phyloP scores from a whole-genome alignment of 176 grass and related monocot genomes.

The Lolium multiflorum region DNA sequence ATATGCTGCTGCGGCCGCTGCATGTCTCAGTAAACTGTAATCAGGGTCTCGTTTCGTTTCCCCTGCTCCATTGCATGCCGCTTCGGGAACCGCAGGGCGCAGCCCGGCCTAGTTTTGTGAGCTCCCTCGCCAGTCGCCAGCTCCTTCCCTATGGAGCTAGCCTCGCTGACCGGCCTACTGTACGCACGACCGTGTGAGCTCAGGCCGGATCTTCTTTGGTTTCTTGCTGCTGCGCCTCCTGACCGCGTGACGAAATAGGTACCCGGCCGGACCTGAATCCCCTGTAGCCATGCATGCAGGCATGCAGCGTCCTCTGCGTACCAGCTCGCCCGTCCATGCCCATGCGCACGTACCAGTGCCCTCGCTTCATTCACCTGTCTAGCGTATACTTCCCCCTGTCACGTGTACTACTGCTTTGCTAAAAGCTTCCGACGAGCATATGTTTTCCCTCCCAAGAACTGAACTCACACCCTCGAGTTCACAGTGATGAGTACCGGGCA shows the following conservation, averaged over 20 bases:
- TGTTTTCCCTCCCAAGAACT: too few species aligned
- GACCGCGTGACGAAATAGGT: slow-evolving; percentile 40
- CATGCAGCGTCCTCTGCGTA: slow-evolving; percentile 2
- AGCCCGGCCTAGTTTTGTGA: slow-evolving; percentile 53
- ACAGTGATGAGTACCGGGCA: too few species aligned
- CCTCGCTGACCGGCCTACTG: slow-evolving; percentile 26
- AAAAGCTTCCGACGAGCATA: too few species aligned
- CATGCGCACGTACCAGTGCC: not conserved
- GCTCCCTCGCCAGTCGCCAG: slow-evolving; percentile 2
- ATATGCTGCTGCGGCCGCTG: slow-evolving; percentile 1
- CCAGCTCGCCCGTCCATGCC: not conserved
- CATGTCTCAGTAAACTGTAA: not conserved
- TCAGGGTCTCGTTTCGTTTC: slow-evolving; percentile 46
- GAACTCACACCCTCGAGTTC: too few species aligned
- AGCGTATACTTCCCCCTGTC: not conserved
- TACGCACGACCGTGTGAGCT: slow-evolving; percentile 53
- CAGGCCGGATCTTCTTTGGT: slow-evolving; percentile 21
- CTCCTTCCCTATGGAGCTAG: slow-evolving; percentile 43
- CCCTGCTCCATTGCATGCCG: slow-evolving; percentile 58
- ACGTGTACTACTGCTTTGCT: not conserved
- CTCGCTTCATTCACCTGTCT: slow-evolving; percentile 14
- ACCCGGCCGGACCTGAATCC: slow-evolving; percentile 14
- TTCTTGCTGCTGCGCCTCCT: slow-evolving; percentile 27
- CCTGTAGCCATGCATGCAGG: slow-evolving; percentile 42
- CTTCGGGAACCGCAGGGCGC: slow-evolving; percentile 54